phyloP scores from a whole-genome alignment of 2,329 filamentous ascomycete species.

The Macrophomina phaseolina region DNA sequence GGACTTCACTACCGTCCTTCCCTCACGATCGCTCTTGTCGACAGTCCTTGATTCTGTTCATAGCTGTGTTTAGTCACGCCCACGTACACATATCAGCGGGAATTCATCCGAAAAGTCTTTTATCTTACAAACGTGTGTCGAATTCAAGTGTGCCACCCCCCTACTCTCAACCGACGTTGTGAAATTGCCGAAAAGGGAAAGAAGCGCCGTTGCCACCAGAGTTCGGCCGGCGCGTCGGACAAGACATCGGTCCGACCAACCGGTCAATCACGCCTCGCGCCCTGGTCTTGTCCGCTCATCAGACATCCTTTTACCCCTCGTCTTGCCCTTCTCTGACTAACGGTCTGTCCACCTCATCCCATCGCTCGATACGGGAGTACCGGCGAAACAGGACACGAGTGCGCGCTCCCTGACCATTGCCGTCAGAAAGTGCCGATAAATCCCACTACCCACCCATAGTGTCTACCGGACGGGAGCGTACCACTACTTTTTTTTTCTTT shows the following conservation, averaged over 20 bases:
- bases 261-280: conserved; percentile 1
- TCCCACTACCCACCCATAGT: too few relatives aligned
- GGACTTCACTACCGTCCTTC: background rate
- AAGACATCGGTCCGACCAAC: conserved; percentile 5
- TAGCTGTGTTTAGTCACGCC: conserved; percentile 3
- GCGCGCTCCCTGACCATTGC: too few relatives aligned
- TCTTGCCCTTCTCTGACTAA: background rate
- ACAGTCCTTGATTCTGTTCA: background rate
- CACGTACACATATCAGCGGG: background rate
- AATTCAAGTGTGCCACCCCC: background rate
- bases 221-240: background rate
- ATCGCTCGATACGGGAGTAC: background rate
- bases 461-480: background rate
- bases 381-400: background rate
- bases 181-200: background rate
- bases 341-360: background rate
- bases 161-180: background rate
- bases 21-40: background rate
- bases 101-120: background rate
- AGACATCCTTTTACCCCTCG: too few relatives aligned
- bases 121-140: background rate
- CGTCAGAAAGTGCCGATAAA: too few relatives aligned
- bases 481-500: background rate
- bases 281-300: background rate
- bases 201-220: background rate